These are phyloP conservation scores for Coccomyxa sp. DNA, from an alignment of 139 green algal species.

Conservation along the genomic window DNA sequence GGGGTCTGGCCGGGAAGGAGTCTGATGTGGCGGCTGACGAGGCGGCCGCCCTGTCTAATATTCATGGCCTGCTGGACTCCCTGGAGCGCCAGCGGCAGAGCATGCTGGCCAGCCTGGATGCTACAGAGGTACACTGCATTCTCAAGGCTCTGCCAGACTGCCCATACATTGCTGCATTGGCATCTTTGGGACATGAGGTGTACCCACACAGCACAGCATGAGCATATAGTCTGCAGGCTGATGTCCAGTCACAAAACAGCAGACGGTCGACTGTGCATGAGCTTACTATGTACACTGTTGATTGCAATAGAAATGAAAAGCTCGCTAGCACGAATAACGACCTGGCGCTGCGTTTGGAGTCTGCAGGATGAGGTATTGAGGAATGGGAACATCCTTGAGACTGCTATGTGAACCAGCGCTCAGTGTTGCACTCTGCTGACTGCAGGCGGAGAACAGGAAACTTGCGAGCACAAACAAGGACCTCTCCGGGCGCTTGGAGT, in stretches of 20 bases:
- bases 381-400: not conserved
- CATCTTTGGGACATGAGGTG: no score
- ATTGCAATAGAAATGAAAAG: no score
- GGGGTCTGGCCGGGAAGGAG: not conserved
- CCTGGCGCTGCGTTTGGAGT: no score
- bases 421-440: no score
- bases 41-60: not conserved
- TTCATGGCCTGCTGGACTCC: not conserved
- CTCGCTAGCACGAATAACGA: no score
- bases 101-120: not conserved
- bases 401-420: not conserved
- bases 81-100: not conserved
- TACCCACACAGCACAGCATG: not conserved
- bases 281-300: not conserved
- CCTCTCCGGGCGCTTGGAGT: constrained; percentile 3
- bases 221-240: not conserved
- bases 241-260: not conserved
- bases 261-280: not conserved
- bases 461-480: constrained; percentile 3
- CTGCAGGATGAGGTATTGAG: no score
- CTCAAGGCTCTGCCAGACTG: no score
- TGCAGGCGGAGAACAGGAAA: constrained; percentile 8
- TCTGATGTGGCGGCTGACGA: not conserved
- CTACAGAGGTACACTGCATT: not conserved
- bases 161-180: no score